Base-by-base conservation (phyloP, 2,329 filamentous ascomycete species). In the Diaporthe sp. region DNA sequence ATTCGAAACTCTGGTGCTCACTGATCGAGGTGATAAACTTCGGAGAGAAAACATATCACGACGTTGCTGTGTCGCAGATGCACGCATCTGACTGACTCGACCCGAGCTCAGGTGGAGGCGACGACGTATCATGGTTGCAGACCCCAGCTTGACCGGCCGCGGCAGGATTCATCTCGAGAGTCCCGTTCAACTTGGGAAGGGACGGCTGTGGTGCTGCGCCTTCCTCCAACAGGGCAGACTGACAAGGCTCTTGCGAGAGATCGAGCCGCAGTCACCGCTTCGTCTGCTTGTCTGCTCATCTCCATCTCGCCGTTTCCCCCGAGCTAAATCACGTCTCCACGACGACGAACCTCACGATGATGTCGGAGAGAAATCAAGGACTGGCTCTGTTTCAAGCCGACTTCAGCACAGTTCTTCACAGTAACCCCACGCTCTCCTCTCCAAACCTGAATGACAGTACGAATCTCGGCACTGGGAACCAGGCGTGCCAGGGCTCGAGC, bases 311-410 rank as follows among this genome's bases (percentile, higher is more conserved):
- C 37, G 53, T 37, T n/a, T 44, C 58, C 51, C 44, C 44, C 49
- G 20, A 31, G 57, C 68, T 70, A 55, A 31, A 28, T 70, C 49
- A 6, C n/a, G 72, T 72, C 74, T 75, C 73, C 75, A 75, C 72
- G 75, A 76, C 75, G 75, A 76, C 75, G 37, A 61, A 7, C 44
- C 51, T 60, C 25, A 44, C 37, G 57, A 39, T 75, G 17, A 57
- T 57, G 44, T 71, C 17, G 20, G 10, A 71, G 10, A 8, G 12
- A 67, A 20, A 12, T 58, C 42, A 42, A 51, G 39, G 22, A 44
- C 31, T 60, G 25, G 22, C 2, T 17, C 47, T 17, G 25, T 31
- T 34, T 31, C 28, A 72, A n/a, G 57, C n/a, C n/a, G 42, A 53
- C 10, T 53, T 22, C n/a, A 7, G 31, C 39, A 10, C 55, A 17